Evolutionary conservation across 148 eudicot species (phyloP).

Genomic region (Rhododendron henanense): DNA sequence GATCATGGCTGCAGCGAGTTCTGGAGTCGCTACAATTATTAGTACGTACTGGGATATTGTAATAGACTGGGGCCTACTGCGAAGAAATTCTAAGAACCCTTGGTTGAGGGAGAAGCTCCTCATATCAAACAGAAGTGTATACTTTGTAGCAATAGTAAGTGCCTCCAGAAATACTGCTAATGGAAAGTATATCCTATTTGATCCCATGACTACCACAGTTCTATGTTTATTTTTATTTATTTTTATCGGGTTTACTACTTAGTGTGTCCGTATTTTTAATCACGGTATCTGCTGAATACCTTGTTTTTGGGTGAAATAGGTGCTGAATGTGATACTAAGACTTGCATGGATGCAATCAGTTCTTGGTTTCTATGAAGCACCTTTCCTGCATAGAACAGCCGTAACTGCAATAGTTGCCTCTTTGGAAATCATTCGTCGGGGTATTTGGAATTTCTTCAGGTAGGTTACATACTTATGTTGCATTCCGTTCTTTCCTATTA

Average conservation of each 20-base stretch:
- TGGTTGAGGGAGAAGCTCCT: slow-evolving; percentile 34
- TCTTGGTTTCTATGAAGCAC: slow-evolving; percentile 31
- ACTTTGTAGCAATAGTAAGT: slow-evolving; percentile 38
- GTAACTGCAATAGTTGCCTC: slow-evolving; percentile 36
- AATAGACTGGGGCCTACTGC: slow-evolving; percentile 36
- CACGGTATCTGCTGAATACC: not conserved
- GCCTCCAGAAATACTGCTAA: not conserved
- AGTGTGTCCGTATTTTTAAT: not conserved
- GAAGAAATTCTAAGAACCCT: slow-evolving; percentile 23
- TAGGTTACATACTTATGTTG: not conserved
- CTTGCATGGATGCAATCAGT: slow-evolving; percentile 57
- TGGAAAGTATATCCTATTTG: not conserved
- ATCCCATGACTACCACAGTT: not conserved
- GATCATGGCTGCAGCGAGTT: slow-evolving; percentile 2
- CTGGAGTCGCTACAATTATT: slow-evolving; percentile 16
- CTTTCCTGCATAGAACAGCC: slow-evolving; percentile 39
- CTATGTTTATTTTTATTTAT: not conserved
- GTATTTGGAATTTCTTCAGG: slow-evolving; percentile 69
- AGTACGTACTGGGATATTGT: slow-evolving; percentile 31
- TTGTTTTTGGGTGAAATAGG: slow-evolving; percentile 15
- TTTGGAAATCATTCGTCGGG: slow-evolving; percentile 55
- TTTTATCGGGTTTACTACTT: not conserved
- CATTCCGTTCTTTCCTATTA: not conserved
- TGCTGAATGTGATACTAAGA: slow-evolving; percentile 42
- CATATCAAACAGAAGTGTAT: slow-evolving; percentile 24